phyloP scores from a whole-genome alignment of 2,329 filamentous ascomycete genomes.

The Basipetospora chlamydospora region DNA sequence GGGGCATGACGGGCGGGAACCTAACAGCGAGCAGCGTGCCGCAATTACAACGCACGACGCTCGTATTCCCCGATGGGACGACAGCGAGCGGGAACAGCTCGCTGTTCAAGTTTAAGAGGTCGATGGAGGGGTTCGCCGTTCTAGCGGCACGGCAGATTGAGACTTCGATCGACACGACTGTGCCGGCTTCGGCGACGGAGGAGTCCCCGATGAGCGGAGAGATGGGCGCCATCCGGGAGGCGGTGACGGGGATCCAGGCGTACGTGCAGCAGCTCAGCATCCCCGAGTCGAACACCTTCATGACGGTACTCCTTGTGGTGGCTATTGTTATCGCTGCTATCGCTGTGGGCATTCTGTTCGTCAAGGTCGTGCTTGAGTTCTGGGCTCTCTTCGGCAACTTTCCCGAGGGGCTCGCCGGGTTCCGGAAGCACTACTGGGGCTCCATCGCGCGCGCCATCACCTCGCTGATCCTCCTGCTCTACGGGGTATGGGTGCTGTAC shows the following conservation, averaged over 20 bases:
- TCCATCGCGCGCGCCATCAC: constrained; percentile 80
- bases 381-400: constrained; percentile 88
- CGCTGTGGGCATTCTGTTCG: constrained; percentile 69
- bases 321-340: constrained; percentile 76
- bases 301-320: constrained; percentile 83
- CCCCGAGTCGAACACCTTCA: constrained; percentile 82
- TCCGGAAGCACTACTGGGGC: constrained; percentile 95
- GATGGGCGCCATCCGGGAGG: constrained; percentile 23
- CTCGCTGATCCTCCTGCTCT: constrained; percentile 77
- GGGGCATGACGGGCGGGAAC: constrained; percentile 69
- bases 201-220: constrained; percentile 9
- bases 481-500: constrained; percentile 90
- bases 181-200: constrained; percentile 13
- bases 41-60: constrained; percentile 59
- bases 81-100: constrained; percentile 25
- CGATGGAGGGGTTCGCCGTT: constrained; percentile 26
- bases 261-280: constrained; percentile 76
- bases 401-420: constrained; percentile 62
- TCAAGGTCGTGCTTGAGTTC: constrained; percentile 81
- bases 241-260: constrained; percentile 63
- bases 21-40: constrained; percentile 64
- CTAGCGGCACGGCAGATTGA: constrained; percentile 39
- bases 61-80: constrained; percentile 52
- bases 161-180: constrained; percentile 27
- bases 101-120: constrained; percentile 38